Percentiles rank a stretch among this genome's conserved stretches.
phyloP scores from a whole-genome alignment of 1,284 basidiomycete genomes.

The Rhodotorula sp. region DNA sequence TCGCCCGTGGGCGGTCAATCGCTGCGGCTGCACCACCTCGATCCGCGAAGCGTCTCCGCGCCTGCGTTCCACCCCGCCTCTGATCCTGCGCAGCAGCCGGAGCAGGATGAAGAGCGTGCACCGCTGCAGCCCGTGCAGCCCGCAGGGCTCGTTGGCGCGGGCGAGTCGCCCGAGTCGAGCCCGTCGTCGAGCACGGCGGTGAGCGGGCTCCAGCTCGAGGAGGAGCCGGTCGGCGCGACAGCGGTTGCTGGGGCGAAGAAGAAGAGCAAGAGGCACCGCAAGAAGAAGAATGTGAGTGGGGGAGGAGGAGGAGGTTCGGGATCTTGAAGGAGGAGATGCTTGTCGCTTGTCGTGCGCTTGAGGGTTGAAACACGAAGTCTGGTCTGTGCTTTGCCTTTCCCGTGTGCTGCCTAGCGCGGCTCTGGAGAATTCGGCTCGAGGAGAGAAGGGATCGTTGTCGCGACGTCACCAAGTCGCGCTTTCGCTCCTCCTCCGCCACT shows the following conservation, averaged over 20 bases:
- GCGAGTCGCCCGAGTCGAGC: too few species aligned
- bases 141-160: too few species aligned
- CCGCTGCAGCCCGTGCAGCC: neutral
- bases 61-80: neutral
- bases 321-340: neutral
- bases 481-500: too few species aligned
- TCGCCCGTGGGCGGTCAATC: neutral
- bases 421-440: too few species aligned
- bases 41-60: neutral
- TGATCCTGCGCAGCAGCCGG: too few species aligned
- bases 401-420: too few species aligned
- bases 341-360: neutral
- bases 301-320: neutral
- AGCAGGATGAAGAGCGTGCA: neutral
- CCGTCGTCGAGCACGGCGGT: too few species aligned
- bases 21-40: neutral
- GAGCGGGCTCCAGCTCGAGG: too few species aligned
- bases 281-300: neutral
- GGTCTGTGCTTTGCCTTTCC: too few species aligned
- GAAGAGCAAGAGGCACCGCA: neutral
- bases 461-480: too few species aligned
- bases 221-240: neutral
- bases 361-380: too few species aligned
- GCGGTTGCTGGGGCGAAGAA: neutral
- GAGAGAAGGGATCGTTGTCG: too few species aligned